Conservation (phyloP, 345 rosid species). For the Dovyalis caffra region DNA sequence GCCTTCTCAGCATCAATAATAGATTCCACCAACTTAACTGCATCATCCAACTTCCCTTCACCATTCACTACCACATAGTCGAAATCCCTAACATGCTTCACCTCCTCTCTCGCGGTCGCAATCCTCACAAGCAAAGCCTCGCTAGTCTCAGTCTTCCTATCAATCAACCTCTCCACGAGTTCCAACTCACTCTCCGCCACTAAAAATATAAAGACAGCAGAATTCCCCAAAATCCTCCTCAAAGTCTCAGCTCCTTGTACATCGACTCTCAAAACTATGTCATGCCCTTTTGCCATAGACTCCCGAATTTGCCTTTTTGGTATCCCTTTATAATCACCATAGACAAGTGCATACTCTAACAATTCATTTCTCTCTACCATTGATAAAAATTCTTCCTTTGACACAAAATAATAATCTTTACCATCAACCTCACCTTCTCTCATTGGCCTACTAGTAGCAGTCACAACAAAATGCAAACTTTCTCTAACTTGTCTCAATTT, state of each 20-base stretch:
- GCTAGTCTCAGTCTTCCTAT: slow-evolving; percentile 73
- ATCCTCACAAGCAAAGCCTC: slow-evolving; percentile 79
- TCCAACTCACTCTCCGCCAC: slow-evolving; percentile 82
- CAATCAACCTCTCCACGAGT: slow-evolving; percentile 79
- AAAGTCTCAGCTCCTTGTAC: slow-evolving; percentile 84
- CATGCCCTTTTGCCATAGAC: slow-evolving; percentile 65
- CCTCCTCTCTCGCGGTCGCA: slow-evolving; percentile 81
- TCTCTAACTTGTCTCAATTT: slow-evolving; percentile 55
- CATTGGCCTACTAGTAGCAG: slow-evolving; percentile 76
- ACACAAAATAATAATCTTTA: slow-evolving; percentile 72
- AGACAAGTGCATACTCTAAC: slow-evolving; percentile 82
- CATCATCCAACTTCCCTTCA: slow-evolving; percentile 68
- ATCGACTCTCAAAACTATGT: slow-evolving; percentile 81
- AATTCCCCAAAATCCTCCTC: slow-evolving; percentile 62
- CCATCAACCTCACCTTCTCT: slow-evolving; percentile 80
- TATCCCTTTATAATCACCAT: slow-evolving; percentile 90
- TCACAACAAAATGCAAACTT: slow-evolving; percentile 75
- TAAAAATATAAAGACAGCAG: slow-evolving; percentile 76
- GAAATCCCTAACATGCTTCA: slow-evolving; percentile 57
- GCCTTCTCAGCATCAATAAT: slow-evolving; percentile 96
- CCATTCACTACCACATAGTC: slow-evolving; percentile 89
- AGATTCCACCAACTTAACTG: slow-evolving; percentile 62
- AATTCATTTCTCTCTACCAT: slow-evolving; percentile 76
- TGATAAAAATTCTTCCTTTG: slow-evolving; percentile 60
- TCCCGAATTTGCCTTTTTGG: slow-evolving; percentile 82